Percentiles rank a stretch among this genome's conserved stretches.
Evolutionary conservation across 306 rosid species (phyloP).

Genomic region (Casuarina glauca): DNA sequence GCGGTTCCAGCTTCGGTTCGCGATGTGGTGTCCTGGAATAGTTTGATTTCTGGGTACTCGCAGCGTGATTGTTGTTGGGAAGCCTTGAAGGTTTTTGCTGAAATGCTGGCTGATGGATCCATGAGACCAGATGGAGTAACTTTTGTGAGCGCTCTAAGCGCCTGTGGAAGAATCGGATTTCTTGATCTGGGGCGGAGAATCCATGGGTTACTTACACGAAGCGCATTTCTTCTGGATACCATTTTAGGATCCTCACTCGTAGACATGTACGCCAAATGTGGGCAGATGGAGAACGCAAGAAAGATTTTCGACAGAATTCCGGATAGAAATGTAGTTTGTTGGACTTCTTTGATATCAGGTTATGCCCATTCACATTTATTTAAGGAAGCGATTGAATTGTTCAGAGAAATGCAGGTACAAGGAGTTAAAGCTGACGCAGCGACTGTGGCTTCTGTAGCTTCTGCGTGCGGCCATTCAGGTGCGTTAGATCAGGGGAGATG

Average conservation of each 20-base stretch:
- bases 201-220: constrained; percentile 15
- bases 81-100: constrained; percentile 20
- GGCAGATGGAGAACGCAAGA: constrained; percentile 1
- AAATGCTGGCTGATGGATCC: constrained; percentile 7
- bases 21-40: constrained; percentile 18
- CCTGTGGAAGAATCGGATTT: constrained; percentile 20
- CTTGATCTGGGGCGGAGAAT: constrained; percentile 16
- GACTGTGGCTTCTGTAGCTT: constrained; percentile 12
- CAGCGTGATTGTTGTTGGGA: not conserved
- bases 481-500: constrained; percentile 25
- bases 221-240: not conserved
- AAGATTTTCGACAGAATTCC: constrained; percentile 22
- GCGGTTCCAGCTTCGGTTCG: constrained; percentile 4
- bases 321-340: constrained; percentile 24
- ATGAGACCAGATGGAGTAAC: constrained; percentile 16
- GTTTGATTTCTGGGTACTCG: constrained; percentile 7
- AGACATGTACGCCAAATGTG: constrained; percentile 24
- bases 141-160: constrained; percentile 17
- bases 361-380: constrained; percentile 9
- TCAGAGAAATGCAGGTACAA: constrained; percentile 17
- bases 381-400: constrained; percentile 20
- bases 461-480: constrained; percentile 24
- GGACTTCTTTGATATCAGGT: constrained; percentile 25
- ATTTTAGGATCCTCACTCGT: constrained; percentile 24
- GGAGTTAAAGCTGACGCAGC: constrained; percentile 20